Conservation (phyloP, 768 basidiomycete species). For the Lanmaoa pseudosensibilis region DNA sequence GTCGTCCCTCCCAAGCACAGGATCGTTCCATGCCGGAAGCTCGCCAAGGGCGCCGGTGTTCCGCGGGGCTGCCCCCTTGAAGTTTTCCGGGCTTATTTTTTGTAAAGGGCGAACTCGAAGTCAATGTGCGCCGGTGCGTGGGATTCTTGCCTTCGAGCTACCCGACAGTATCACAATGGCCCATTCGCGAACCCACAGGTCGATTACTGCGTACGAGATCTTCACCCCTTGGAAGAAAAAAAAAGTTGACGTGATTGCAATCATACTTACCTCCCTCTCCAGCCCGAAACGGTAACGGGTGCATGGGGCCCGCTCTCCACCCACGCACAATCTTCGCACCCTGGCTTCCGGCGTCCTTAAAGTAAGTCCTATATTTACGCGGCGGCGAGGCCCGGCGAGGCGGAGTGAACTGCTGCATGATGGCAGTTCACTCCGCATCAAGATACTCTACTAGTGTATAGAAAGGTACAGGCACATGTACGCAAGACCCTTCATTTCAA, state of each 20-base stretch:
- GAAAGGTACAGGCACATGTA: neutral
- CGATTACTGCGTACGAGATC: neutral
- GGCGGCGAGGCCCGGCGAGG: neutral
- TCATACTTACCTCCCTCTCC: neutral
- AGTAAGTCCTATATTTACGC: neutral
- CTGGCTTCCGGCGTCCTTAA: neutral
- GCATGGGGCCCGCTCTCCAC: neutral
- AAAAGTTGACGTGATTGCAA: neutral
- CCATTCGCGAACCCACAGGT: neutral
- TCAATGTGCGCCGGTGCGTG: neutral
- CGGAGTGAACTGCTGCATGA: neutral
- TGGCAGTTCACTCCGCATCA: too few species aligned
- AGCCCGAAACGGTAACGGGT: neutral
- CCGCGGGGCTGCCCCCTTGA: neutral
- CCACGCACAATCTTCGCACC: neutral
- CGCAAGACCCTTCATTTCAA: neutral
- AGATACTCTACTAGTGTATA: neutral
- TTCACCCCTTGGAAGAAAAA: neutral
- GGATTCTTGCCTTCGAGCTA: neutral
- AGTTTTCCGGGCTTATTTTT: too few species aligned
- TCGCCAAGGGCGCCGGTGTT: neutral
- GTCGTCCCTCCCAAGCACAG: neutral
- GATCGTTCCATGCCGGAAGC: too few species aligned
- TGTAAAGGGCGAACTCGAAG: neutral
- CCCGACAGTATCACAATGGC: neutral